Conservation (phyloP, 2,329 filamentous ascomycete genomes). For the Pseudogymnoascus sp. region DNA sequence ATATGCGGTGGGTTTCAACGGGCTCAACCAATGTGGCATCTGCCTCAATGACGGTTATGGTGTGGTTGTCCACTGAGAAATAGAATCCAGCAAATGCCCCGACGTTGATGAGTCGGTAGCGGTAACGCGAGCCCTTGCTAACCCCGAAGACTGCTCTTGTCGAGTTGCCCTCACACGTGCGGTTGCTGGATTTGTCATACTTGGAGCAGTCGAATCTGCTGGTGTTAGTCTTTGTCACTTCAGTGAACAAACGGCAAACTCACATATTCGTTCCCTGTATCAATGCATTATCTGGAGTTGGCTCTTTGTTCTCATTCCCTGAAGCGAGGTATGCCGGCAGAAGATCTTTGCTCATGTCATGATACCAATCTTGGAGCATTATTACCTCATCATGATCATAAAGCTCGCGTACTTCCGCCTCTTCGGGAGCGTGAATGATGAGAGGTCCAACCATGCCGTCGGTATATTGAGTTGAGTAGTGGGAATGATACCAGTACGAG, state of each 20-base stretch:
- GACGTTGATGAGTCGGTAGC: slow-evolving; percentile 60
- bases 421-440: slow-evolving; percentile 51
- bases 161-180: slow-evolving; percentile 1
- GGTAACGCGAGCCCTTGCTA: slow-evolving; percentile 29
- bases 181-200: slow-evolving; percentile 41
- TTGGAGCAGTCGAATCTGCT: slow-evolving; percentile 22
- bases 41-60: slow-evolving; percentile 57
- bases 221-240: not conserved
- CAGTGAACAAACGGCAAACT: slow-evolving; percentile 24
- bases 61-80: slow-evolving; percentile 60
- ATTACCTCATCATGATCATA: slow-evolving; percentile 49
- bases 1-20: slow-evolving; percentile 47
- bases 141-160: slow-evolving; percentile 5
- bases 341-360: slow-evolving; percentile 42
- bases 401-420: slow-evolving; percentile 46
- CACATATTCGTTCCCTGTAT: slow-evolving; percentile 36
- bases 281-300: slow-evolving; percentile 37
- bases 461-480: slow-evolving; percentile 39
- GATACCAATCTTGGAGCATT: slow-evolving; percentile 67
- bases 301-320: slow-evolving; percentile 32
- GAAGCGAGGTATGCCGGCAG: slow-evolving; percentile 32
- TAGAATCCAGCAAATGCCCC: slow-evolving; percentile 66
- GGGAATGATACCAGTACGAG: slow-evolving; percentile 52
- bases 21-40: slow-evolving; percentile 61
- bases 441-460: slow-evolving; percentile 50